Evolutionary conservation across 192 early-diverging fungal genomes (phyloP).

Genomic region (Oehlia diaphana): DNA sequence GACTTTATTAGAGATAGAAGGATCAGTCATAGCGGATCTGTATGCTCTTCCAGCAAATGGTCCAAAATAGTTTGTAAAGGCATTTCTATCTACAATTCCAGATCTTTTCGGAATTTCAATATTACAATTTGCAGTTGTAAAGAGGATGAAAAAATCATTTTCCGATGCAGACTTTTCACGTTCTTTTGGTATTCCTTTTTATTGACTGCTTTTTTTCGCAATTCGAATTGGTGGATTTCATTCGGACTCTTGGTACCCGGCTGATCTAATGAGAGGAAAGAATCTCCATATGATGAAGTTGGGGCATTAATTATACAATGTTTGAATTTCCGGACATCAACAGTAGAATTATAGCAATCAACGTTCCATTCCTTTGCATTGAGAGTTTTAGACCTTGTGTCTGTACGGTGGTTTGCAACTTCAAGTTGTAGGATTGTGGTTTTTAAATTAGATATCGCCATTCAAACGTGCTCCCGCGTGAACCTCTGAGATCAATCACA

Average conservation of each 20-base stretch:
- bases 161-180: conserved; percentile 33
- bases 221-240: conserved; percentile 38
- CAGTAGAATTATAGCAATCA: conserved; percentile 12
- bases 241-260: conserved; percentile 9
- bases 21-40: conserved; percentile 20
- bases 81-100: conserved; percentile 26
- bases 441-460: conserved; percentile 18
- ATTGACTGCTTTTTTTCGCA: not conserved
- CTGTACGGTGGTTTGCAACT: conserved; percentile 8
- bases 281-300: conserved; percentile 28
- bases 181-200: conserved; percentile 28
- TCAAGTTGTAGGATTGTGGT: conserved; percentile 22
- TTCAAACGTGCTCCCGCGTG: conserved; percentile 23
- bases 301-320: conserved; percentile 20
- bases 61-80: conserved; percentile 18
- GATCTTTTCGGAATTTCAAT: conserved; percentile 31
- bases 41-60: conserved; percentile 37
- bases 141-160: conserved; percentile 39
- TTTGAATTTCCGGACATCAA: conserved; percentile 27
- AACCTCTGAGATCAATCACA: conserved; percentile 19
- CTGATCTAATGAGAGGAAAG: conserved; percentile 28
- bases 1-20: conserved; percentile 11
- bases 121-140: conserved; percentile 26
- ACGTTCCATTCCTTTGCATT: conserved; percentile 7
- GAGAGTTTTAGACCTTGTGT: conserved; percentile 26